Base-by-base conservation (phyloP, 352 stramenopile species). In the Thraustochytrium striatum region DNA sequence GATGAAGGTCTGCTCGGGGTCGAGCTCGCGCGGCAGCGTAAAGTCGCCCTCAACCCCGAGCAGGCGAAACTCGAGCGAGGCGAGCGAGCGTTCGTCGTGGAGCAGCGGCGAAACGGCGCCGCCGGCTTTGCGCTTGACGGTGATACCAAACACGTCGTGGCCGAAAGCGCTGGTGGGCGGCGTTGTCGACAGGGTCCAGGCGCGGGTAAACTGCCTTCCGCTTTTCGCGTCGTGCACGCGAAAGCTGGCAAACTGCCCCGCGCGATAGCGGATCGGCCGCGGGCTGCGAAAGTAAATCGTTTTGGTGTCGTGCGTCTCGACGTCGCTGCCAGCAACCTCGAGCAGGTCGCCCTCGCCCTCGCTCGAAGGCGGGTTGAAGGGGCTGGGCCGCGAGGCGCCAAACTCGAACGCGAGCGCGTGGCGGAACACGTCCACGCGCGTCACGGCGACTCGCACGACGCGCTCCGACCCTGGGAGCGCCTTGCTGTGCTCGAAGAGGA, bases 121-220 rank as follows among this genome's bases (percentile, higher is more conserved):
- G 9, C n/a, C 38, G 13, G 36, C 25, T n/a, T 70, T 47, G 9
- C 53, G 59, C 41, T 70, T 70, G 36, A 70, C 59, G 25, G 59
- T 70, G 35, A 70, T 70, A 16, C 35, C 59, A 28, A 70, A 57
- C 21, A 38, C 33, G 5, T 3, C 25, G 21, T 70, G n/a, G 41
- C 59, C 35, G 25, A 9, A 7, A n/a, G 33, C 44, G 16, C 11
- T 35, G n/a, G 8, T 9, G 11, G 36, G 35, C 3, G 59, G 59
- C 41, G 59, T 70, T 11, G 59, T 53, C 21, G 59, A 70, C 25
- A 70, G 21, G 21, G 59, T 70, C 59, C 59, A 70, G 41, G 21
- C 30, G 21, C 59, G 59, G n/a, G n/a, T n/a, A n/a, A n/a, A n/a
- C n/a, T n/a, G n/a, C n/a, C n/a, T n/a, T n/a, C n/a, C n/a, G n/a